phyloP scores from a whole-genome alignment of 2,329 filamentous ascomycete genomes.

The Alternaria rosae region DNA sequence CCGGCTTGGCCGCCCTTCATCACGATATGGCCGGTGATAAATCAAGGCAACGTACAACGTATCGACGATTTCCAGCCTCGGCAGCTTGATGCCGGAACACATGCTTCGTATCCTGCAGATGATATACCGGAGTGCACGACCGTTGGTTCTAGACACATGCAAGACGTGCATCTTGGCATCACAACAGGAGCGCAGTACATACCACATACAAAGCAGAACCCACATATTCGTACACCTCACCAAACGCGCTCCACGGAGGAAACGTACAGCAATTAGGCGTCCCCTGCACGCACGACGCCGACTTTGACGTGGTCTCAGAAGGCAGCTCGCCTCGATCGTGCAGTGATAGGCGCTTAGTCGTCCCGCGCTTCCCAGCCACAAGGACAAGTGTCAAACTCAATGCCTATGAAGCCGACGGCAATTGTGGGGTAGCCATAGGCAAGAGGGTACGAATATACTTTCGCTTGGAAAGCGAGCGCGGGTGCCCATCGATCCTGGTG shows the following conservation, averaged over 20 bases:
- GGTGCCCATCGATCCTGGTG: conserved; percentile 4
- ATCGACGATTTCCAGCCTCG: conserved; percentile 11
- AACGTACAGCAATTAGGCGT: conserved; percentile 3
- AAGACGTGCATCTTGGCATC: conserved; percentile 11
- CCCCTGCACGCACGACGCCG: conserved; percentile 11
- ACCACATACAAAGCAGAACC: conserved; percentile 1
- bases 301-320: conserved; percentile 2
- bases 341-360: conserved; percentile 12
- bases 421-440: conserved; percentile 12
- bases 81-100: background rate
- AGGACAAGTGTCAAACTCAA: conserved; percentile 16
- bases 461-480: conserved; percentile 3
- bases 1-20: background rate
- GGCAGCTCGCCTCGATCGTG: conserved; percentile 3
- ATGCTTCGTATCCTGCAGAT: conserved; percentile 10
- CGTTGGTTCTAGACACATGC: conserved; percentile 9
- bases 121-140: conserved; percentile 7
- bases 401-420: conserved; percentile 9
- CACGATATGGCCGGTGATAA: background rate
- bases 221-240: background rate
- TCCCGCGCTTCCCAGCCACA: conserved; percentile 13
- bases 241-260: conserved; percentile 4
- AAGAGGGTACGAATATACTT: conserved; percentile 2
- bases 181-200: conserved; percentile 7
- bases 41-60: background rate